phyloP scores from a whole-genome alignment of 306 rosid species.

The Vachellia collinsii region DNA sequence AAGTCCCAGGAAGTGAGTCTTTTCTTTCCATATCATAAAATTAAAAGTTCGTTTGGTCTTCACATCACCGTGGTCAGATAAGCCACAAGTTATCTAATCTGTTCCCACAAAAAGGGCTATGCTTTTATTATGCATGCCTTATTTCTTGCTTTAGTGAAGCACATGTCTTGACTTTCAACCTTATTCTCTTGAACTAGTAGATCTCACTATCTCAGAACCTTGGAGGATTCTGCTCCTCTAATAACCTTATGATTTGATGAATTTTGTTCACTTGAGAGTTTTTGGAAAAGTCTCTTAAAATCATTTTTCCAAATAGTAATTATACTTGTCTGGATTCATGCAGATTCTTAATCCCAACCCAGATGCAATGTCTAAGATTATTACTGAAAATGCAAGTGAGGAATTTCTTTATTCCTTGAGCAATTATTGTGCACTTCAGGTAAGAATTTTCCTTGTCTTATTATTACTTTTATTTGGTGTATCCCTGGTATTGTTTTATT shows the following conservation, averaged over 20 bases:
- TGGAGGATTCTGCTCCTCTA: neutral
- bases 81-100: neutral
- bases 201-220: neutral
- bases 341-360: constrained; percentile 85
- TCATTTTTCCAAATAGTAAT: neutral
- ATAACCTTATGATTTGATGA: neutral
- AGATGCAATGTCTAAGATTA: constrained; percentile 76
- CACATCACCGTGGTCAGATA: neutral
- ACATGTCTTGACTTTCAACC: neutral
- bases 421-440: constrained; percentile 84
- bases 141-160: neutral
- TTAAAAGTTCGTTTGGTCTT: neutral
- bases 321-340: constrained; percentile 23
- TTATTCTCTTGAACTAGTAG: neutral
- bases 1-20: neutral
- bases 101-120: neutral
- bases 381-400: constrained; percentile 74
- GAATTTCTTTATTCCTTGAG: constrained; percentile 64
- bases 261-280: neutral
- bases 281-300: neutral
- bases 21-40: neutral
- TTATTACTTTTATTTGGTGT: neutral
- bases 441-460: constrained; percentile 19
- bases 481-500: neutral
- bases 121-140: neutral